phyloP scores from a whole-genome alignment of 1,139 yeast genomes.

The Komagataea norvegica region DNA sequence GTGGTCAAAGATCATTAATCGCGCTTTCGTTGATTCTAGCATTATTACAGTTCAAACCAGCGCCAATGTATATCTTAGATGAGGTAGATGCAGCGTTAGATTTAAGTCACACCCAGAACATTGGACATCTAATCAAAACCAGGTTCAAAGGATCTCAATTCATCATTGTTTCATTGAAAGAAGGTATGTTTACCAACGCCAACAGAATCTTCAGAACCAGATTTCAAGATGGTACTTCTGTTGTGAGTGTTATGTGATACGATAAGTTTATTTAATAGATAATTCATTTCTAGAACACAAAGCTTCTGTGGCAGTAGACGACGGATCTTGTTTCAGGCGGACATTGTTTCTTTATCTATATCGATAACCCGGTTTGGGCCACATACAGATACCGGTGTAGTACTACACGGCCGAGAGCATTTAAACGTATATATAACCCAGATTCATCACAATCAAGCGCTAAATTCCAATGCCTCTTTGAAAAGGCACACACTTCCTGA shows the following conservation, averaged over 20 bases:
- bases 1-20: slow-evolving; percentile 93
- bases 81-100: slow-evolving; percentile 99
- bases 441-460: too few relatives aligned
- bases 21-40: slow-evolving; percentile 91
- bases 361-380: too few relatives aligned
- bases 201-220: slow-evolving; percentile 89
- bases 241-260: slow-evolving; percentile 56
- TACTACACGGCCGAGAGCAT: too few relatives aligned
- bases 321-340: too few relatives aligned
- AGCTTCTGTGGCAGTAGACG: too few relatives aligned
- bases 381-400: too few relatives aligned
- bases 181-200: slow-evolving; percentile 97
- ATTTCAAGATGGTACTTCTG: slow-evolving; percentile 95
- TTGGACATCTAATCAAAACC: slow-evolving; percentile 93
- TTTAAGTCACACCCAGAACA: slow-evolving; percentile 93
- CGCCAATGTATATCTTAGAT: slow-evolving; percentile 95
- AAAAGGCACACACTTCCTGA: too few relatives aligned
- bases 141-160: slow-evolving; percentile 94
- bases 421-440: too few relatives aligned
- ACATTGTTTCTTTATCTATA: too few relatives aligned
- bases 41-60: slow-evolving; percentile 88
- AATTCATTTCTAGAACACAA: background rate
- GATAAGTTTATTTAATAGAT: background rate
- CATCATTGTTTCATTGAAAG: slow-evolving; percentile 92
- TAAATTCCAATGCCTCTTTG: too few relatives aligned